A percentile compares a stretch with the other conserved stretches of the same genome.
phyloP scores from a whole-genome alignment of 345 rosid genomes.

The Eucalyptus microcorys region DNA sequence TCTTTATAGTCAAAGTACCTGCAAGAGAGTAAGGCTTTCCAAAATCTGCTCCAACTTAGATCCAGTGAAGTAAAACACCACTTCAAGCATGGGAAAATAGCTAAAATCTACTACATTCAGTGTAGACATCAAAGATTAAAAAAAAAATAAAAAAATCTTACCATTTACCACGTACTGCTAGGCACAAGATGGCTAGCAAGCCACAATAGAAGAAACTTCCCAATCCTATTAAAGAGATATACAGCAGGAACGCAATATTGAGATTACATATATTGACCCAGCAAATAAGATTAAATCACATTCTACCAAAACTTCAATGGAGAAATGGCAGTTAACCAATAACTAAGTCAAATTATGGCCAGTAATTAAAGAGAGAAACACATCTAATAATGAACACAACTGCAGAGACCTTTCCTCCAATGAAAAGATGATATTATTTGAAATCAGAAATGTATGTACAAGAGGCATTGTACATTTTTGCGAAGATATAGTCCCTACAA shows the following conservation, averaged over 20 bases:
- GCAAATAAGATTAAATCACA: not conserved
- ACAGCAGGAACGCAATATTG: not conserved
- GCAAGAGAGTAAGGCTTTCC: not conserved
- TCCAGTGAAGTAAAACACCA: not conserved
- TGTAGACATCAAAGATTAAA: not conserved
- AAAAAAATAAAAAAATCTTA: not conserved
- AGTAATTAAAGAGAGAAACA: not conserved
- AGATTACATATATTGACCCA: not conserved
- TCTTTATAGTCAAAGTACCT: not conserved
- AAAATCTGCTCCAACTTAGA: not conserved
- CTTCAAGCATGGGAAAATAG: not conserved
- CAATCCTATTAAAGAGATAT: not conserved
- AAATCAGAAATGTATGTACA: slow-evolving; percentile 77
- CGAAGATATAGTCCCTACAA: slow-evolving; percentile 32
- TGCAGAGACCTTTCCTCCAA: not conserved
- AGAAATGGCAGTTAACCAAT: not conserved
- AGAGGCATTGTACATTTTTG: slow-evolving; percentile 45
- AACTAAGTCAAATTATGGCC: not conserved
- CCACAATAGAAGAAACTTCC: not conserved
- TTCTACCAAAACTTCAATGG: not conserved
- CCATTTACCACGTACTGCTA: not conserved
- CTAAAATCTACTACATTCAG: not conserved
- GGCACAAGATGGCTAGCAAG: not conserved
- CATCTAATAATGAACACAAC: not conserved
- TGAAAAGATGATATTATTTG: slow-evolving; percentile 46